These are phyloP conservation scores for Xylaria sp. DNA, from an alignment of 2,329 filamentous ascomycete species.

Conservation along the genomic window DNA sequence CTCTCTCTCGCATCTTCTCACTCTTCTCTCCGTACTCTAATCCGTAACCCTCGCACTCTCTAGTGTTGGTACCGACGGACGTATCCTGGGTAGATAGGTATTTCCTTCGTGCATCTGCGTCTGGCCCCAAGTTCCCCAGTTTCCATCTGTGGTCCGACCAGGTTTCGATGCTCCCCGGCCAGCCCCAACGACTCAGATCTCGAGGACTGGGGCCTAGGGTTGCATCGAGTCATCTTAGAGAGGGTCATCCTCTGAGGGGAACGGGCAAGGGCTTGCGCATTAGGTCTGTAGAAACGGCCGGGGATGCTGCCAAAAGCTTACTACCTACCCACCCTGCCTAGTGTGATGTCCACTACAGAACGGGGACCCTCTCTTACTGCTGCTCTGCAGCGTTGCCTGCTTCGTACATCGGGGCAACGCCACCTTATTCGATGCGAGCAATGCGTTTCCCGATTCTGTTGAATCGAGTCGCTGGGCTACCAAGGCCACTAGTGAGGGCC, in stretches of 20 bases:
- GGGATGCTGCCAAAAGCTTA: background rate
- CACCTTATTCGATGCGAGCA: too few relatives aligned
- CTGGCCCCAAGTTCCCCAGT: background rate
- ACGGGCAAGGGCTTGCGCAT: background rate
- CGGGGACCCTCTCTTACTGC: too few relatives aligned
- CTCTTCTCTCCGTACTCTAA: background rate
- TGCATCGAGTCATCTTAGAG: conserved; percentile 16
- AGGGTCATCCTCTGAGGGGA: conserved; percentile 11
- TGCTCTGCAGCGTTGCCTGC: too few relatives aligned
- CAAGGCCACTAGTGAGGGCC: background rate
- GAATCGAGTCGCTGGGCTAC: background rate
- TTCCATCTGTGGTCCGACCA: background rate
- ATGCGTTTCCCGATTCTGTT: background rate
- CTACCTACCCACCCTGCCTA: background rate
- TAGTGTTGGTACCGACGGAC: background rate
- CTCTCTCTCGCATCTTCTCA: background rate
- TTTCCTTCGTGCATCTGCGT: background rate
- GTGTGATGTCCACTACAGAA: too few relatives aligned
- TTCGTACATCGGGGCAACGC: too few relatives aligned
- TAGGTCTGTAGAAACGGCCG: too few relatives aligned
- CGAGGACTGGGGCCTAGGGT: conserved; percentile 12
- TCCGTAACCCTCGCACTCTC: background rate
- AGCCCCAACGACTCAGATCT: conserved; percentile 16
- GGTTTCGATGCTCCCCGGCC: conserved; percentile 10
- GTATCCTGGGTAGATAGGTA: background rate